Percentiles rank a stretch among this genome's conserved stretches.
phyloP scores from a whole-genome alignment of 495 filamentous ascomycete species.

The Xylaria intraflava region DNA sequence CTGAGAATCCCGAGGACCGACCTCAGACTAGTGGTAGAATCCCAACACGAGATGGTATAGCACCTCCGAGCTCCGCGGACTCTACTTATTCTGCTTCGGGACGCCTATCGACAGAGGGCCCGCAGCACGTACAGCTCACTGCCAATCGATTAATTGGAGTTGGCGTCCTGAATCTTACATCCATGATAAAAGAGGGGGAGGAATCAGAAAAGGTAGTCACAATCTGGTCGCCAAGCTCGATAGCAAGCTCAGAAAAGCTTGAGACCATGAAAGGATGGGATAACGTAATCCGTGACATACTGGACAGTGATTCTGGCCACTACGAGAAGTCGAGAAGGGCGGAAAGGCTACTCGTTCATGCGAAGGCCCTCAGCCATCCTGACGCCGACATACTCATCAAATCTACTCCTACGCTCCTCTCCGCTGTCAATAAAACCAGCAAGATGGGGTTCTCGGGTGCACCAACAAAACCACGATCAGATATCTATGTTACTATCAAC shows the following conservation, averaged over 20 bases:
- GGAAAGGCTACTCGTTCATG: constrained; percentile 66
- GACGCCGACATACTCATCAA: constrained; percentile 76
- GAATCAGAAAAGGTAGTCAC: constrained; percentile 71
- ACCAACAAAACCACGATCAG: constrained; percentile 76
- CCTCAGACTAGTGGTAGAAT: constrained; percentile 20
- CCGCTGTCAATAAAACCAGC: constrained; percentile 67
- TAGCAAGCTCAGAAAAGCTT: constrained; percentile 39
- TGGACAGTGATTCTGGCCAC: constrained; percentile 62
- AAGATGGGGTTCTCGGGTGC: constrained; percentile 95
- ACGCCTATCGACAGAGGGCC: constrained; percentile 40
- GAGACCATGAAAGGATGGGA: constrained; percentile 68
- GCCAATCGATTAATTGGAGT: constrained; percentile 65
- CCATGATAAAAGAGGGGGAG: constrained; percentile 65
- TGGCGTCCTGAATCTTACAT: constrained; percentile 73
- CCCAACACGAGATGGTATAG: constrained; percentile 39
- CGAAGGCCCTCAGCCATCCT: constrained; percentile 65
- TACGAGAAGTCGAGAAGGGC: constrained; percentile 65
- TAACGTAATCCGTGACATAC: constrained; percentile 63
- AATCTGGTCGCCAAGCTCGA: constrained; percentile 64
- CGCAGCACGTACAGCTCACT: constrained; percentile 32
- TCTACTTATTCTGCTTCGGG: constrained; percentile 44
- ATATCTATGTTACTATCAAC: constrained; percentile 86
- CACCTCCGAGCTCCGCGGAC: constrained; percentile 50
- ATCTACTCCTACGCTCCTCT: constrained; percentile 80
- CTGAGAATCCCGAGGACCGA: constrained; percentile 41